Percentiles rank a stretch among this genome's conserved stretches.
phyloP scores from a whole-genome alignment of 139 green algal species.

The Spirogloea muscicola region DNA sequence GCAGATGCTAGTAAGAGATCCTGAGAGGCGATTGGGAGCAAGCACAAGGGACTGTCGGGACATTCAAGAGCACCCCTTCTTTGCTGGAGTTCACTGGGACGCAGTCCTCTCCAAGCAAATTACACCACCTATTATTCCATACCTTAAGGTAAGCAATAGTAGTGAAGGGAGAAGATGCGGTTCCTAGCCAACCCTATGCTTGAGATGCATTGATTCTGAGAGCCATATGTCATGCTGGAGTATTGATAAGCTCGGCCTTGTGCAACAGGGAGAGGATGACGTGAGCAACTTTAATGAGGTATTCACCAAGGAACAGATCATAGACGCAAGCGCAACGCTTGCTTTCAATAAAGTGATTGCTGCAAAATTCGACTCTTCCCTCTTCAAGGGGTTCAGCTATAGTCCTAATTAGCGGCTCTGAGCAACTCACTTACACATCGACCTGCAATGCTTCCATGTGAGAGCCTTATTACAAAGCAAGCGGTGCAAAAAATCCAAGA shows the following conservation, averaged over 20 bases:
- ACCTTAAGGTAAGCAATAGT: conserved; percentile 39
- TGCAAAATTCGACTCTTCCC: no score
- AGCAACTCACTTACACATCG: no score
- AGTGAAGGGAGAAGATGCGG: no score
- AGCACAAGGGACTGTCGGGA: conserved; percentile 35
- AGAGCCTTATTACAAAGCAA: no score
- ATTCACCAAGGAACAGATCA: background rate
- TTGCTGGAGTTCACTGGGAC: conserved; percentile 37
- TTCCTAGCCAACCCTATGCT: no score
- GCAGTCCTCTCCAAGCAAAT: conserved; percentile 23
- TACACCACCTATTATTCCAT: conserved; percentile 33
- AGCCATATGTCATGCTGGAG: background rate
- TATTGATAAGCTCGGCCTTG: background rate
- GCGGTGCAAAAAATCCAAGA: no score
- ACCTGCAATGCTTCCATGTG: no score
- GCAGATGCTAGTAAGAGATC: conserved; percentile 43
- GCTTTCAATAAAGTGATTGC: no score
- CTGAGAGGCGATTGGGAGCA: conserved; percentile 42
- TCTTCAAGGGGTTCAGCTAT: no score
- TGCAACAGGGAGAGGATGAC: conserved; percentile 1
- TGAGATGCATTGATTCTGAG: no score
- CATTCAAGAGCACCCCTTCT: conserved; percentile 51
- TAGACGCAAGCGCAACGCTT: no score
- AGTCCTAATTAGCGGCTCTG: no score
- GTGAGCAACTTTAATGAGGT: conserved; percentile 13